Percentiles rank a stretch among this genome's conserved stretches.
phyloP scores from a whole-genome alignment of 2,329 filamentous ascomycete genomes.

The Alternaria alternata region DNA sequence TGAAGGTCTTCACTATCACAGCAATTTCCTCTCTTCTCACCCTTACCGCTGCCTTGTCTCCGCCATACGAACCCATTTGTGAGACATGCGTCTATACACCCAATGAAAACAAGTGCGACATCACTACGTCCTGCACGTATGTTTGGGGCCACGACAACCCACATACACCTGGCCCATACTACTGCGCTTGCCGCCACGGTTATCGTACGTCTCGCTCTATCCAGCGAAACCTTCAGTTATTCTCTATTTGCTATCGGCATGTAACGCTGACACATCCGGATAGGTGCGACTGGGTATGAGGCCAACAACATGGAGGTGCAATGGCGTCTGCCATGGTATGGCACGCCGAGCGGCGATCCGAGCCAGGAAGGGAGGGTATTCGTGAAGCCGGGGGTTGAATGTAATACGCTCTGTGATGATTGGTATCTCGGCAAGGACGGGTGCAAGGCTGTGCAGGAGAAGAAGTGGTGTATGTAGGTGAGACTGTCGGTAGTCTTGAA shows the following conservation, averaged over 20 bases:
- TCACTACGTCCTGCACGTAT: slow-evolving; percentile 55
- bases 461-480: no score
- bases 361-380: slow-evolving; percentile 27
- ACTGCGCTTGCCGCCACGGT: neutral
- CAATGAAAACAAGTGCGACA: slow-evolving; percentile 50
- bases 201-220: no score
- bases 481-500: no score
- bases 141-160: slow-evolving; percentile 13
- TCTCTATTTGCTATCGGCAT: no score
- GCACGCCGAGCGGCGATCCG: slow-evolving; percentile 7
- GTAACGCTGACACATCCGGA: neutral
- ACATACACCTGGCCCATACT: neutral
- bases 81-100: slow-evolving; percentile 1
- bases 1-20: no score
- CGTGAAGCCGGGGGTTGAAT: slow-evolving; percentile 14
- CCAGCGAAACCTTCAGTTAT: no score
- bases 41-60: no score
- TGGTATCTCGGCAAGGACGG: no score
- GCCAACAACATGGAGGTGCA: neutral
- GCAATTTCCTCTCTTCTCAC: no score
- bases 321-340: slow-evolving; percentile 9
- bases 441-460: no score
- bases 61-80: no score
- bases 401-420: no score
- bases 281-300: neutral